Base-by-base conservation (phyloP, 208 protist genomes). In the Strigomonas culicis region DNA sequence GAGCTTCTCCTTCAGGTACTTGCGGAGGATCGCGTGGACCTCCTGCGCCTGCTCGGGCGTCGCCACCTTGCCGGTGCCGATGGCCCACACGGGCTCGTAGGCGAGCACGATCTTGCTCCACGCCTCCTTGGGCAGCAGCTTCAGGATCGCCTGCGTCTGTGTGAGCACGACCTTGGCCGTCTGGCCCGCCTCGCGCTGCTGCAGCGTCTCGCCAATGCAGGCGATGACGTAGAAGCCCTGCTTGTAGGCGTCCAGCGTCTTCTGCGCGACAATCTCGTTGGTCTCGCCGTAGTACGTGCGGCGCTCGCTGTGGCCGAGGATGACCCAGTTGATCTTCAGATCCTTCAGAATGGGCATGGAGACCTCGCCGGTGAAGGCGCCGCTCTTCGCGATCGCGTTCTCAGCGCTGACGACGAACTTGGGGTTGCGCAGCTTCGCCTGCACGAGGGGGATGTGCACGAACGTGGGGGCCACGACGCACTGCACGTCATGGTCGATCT, bases 81-180 rank as follows among this genome's bases (percentile, higher is more conserved):
- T 99, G 50, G 98, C 98, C 97, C 97, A 99, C 13, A 99, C 98
- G 31, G 98, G 98, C 84, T 99, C 98, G 78, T 99, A 99, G n/a
- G 98, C 98, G 59, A 99, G 69, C 25, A 99, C 97, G 32, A 99
- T 73, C 17, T 90, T 82, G 0, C 46, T 27, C 97, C 98, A 99
- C 44, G 85, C 82, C 30, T 83, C 74, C 63, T 88, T 84, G 53
- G 78, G 73, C 11, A 95, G 61, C 65, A 72, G 72, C 34, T 68
- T 63, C 22, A 79, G 75, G 52, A 98, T 89, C 27, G 97, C 95
- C 21, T 71, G 68, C 30, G 97, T 70, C 87, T 99, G 98, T 8
- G 41, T 22, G 19, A 90, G 30, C 43, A 98, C 80, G 17, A 99
- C 96, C 39, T 90, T 71, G n/a, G 86, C 75, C 25, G 97, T 99